Evolutionary conservation across 192 early-diverging fungal species (phyloP).

Genomic region (Backusella circina): DNA sequence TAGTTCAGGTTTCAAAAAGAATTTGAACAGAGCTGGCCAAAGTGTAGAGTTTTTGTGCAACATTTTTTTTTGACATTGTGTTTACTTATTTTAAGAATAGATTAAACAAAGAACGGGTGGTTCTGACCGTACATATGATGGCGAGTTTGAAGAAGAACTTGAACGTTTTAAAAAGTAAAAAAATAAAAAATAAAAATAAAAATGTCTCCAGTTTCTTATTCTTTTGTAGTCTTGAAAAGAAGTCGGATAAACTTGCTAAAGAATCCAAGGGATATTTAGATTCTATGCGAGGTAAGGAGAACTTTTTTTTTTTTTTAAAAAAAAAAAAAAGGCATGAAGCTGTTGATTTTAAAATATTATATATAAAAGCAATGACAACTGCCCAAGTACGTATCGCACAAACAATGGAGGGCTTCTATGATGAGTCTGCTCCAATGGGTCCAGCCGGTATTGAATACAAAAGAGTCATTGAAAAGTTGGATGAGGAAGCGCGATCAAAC

Average conservation of each 20-base stretch:
- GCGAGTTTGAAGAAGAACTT: constrained; percentile 52
- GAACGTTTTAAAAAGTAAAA: constrained; percentile 35
- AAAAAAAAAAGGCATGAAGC: neutral
- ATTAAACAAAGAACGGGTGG: constrained; percentile 72
- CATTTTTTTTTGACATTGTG: neutral
- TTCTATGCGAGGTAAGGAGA: constrained; percentile 63
- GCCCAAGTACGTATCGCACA: constrained; percentile 84
- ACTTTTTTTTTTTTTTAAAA: too few species aligned
- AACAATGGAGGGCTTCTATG: constrained; percentile 87
- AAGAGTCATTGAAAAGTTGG: constrained; percentile 74
- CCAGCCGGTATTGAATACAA: constrained; percentile 80
- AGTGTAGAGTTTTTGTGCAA: constrained; percentile 37
- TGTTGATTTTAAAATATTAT: neutral
- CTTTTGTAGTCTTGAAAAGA: constrained; percentile 69
- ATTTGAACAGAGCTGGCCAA: constrained; percentile 71
- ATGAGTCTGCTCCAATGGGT: constrained; percentile 74
- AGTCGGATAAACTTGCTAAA: constrained; percentile 78
- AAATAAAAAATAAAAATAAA: neutral
- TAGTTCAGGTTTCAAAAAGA: constrained; percentile 83
- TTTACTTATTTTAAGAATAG: constrained; percentile 15
- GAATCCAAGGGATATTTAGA: constrained; percentile 93
- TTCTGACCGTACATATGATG: constrained; percentile 73
- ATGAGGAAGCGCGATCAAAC: constrained; percentile 73
- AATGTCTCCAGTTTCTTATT: neutral
- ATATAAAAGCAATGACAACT: constrained; percentile 66